Evolutionary conservation across 192 early-diverging fungal species (phyloP).

Genomic region (Umbelopsis vinacea): DNA sequence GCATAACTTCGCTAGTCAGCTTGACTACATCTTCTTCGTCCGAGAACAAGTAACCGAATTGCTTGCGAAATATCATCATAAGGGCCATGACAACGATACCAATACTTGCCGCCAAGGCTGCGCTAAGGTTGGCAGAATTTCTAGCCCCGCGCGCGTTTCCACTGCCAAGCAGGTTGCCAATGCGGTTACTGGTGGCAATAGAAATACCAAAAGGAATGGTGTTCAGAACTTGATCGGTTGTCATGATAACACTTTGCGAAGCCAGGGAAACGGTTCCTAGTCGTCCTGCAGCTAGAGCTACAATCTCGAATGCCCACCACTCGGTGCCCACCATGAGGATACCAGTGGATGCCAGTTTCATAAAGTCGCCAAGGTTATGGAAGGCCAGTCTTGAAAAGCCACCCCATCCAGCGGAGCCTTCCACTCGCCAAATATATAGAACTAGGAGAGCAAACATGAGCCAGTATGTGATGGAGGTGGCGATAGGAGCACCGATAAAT

Average conservation of each 20-base stretch:
- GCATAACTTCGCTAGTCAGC: constrained; percentile 72
- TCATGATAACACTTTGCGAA: constrained; percentile 59
- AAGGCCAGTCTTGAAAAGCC: constrained; percentile 80
- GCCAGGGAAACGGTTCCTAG: constrained; percentile 57
- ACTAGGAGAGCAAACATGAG: constrained; percentile 67
- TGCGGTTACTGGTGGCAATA: constrained; percentile 53
- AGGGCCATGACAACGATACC: constrained; percentile 49
- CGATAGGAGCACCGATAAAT: constrained; percentile 84
- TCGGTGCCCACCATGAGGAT: constrained; percentile 81
- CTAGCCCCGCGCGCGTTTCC: constrained; percentile 49
- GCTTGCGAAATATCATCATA: constrained; percentile 52
- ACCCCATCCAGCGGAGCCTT: constrained; percentile 83
- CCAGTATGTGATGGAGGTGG: constrained; percentile 77
- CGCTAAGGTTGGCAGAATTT: constrained; percentile 52
- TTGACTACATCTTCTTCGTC: constrained; percentile 68
- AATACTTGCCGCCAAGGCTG: constrained; percentile 54
- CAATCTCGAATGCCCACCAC: constrained; percentile 77
- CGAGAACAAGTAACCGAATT: constrained; percentile 70
- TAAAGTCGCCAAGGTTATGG: constrained; percentile 58
- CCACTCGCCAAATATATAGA: constrained; percentile 64
- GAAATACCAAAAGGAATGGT: constrained; percentile 56
- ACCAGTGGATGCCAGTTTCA: constrained; percentile 78
- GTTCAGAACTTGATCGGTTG: constrained; percentile 51
- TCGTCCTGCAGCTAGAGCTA: constrained; percentile 69
- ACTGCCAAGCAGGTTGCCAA: constrained; percentile 64